Evolutionary conservation across 306 rosid species (phyloP), one percentile per base, ranked within the genome.

Genomic region (Begonia fuchsioides): DNA sequence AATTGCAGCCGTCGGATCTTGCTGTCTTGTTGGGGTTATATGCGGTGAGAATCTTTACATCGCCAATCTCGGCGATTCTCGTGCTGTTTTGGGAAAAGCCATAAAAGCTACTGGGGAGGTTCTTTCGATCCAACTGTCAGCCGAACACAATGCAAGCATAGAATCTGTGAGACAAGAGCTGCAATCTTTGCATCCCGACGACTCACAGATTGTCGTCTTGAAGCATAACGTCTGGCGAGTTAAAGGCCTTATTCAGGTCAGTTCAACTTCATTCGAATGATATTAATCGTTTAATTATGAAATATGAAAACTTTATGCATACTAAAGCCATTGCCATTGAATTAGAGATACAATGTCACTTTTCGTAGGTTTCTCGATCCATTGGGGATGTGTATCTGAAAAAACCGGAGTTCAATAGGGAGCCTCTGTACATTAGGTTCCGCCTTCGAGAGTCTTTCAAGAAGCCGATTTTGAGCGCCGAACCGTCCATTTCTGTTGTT

Each of bases 201-300:
- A 87, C 72, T 60, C 94, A 0, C 74, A 59, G 12, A 83, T 87
- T 1, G 96, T 87, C 56, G 93, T 87, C 59, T 72, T 83, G 32
- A 87, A 83, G 79, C 96, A 83, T 63, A 87, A 87, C 39, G 96
- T 87, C 14, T 87, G 96, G 96, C 96, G 96, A 11, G 96, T 83
- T 63, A 87, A 87, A 76, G 96, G 96, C 58, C 71, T 87, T 57
- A 83, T 87, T 68, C 96, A 87, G 93, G 94, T 83, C 59, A 38
- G 10, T 41, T 19, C 16, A 13, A 53, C 15, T 43, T 54, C n/a
- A n/a, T n/a, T n/a, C n/a, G n/a, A n/a, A n/a, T n/a, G n/a, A n/a
- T n/a, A n/a, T n/a, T n/a, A n/a, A n/a, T n/a, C n/a, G n/a, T n/a
- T n/a, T n/a, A n/a, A n/a, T n/a, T n/a, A n/a, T n/a, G n/a, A n/a